A percentile compares a stretch with the other conserved stretches of the same genome.
phyloP scores from a whole-genome alignment of 768 basidiomycete genomes.

The Lactarius hengduanensis region DNA sequence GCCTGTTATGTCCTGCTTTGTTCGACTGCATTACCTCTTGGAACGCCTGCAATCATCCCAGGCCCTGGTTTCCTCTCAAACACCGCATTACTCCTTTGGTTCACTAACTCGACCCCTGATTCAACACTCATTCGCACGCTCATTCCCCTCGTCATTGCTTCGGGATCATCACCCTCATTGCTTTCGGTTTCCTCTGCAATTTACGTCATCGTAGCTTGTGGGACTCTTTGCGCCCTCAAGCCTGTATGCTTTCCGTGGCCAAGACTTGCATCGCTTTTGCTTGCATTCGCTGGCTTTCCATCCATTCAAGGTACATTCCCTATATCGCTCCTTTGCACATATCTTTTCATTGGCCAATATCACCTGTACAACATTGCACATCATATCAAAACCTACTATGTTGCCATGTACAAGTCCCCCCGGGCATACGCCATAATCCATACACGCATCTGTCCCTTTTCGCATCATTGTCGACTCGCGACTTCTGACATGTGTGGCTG shows the following conservation, averaged over 20 bases:
- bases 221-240: conserved; percentile 5
- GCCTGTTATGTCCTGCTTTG: background rate
- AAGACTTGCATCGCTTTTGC: background rate
- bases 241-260: background rate
- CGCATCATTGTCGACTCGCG: conserved; percentile 6
- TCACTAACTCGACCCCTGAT: conserved; percentile 9
- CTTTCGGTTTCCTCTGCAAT: conserved; percentile 13
- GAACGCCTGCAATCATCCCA: background rate
- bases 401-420: conserved; percentile 22
- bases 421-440: conserved; percentile 9
- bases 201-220: conserved; percentile 11
- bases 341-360: conserved; percentile 18
- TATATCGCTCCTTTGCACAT: conserved; percentile 20
- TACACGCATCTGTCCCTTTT: conserved; percentile 1
- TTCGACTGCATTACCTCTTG: conserved; percentile 1
- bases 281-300: conserved; percentile 3
- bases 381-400: conserved; percentile 17
- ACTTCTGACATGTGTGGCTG: conserved; percentile 13
- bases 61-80: background rate
- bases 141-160: conserved; percentile 18
- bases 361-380: conserved; percentile 27
- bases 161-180: conserved; percentile 22
- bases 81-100: conserved; percentile 19
- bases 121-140: conserved; percentile 23
- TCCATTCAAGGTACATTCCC: conserved; percentile 18